phyloP scores from a whole-genome alignment of 176 grass and related monocot species.

The Zea luxurians region DNA sequence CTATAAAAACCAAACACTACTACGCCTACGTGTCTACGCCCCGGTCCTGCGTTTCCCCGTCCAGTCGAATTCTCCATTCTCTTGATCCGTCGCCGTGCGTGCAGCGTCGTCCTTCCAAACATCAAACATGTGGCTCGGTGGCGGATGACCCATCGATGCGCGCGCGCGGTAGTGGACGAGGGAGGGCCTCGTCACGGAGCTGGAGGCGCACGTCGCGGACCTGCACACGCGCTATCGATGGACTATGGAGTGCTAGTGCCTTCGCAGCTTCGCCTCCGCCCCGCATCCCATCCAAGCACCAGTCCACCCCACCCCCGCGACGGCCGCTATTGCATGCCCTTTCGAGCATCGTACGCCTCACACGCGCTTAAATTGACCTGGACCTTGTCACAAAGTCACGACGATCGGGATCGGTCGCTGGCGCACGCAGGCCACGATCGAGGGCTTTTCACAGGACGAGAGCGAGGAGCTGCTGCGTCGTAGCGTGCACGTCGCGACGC shows the following conservation, averaged over 20 bases:
- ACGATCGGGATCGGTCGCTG: neutral
- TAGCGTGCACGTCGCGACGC: constrained; percentile 23
- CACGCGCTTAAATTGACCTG: neutral
- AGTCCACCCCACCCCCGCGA: neutral
- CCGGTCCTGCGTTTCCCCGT: no score
- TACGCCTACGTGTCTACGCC: no score
- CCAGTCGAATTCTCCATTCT: no score
- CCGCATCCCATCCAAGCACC: constrained; percentile 52
- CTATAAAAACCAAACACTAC: no score
- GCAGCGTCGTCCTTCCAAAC: no score
- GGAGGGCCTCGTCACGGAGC: constrained; percentile 71
- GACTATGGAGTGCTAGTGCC: constrained; percentile 66
- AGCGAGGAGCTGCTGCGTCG: constrained; percentile 37
- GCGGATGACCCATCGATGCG: no score
- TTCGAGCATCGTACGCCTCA: neutral
- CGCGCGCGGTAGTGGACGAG: constrained; percentile 59
- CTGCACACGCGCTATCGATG: constrained; percentile 63
- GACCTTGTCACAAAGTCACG: neutral
- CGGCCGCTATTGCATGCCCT: neutral
- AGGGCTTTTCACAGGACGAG: constrained; percentile 26
- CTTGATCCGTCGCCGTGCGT: no score
- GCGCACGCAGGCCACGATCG: constrained; percentile 35
- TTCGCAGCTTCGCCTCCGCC: constrained; percentile 40
- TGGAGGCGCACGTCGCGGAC: constrained; percentile 67
- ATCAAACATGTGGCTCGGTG: no score